Evolutionary conservation across 1,284 basidiomycete species (phyloP).

Genomic region (Tylopilus sp.): DNA sequence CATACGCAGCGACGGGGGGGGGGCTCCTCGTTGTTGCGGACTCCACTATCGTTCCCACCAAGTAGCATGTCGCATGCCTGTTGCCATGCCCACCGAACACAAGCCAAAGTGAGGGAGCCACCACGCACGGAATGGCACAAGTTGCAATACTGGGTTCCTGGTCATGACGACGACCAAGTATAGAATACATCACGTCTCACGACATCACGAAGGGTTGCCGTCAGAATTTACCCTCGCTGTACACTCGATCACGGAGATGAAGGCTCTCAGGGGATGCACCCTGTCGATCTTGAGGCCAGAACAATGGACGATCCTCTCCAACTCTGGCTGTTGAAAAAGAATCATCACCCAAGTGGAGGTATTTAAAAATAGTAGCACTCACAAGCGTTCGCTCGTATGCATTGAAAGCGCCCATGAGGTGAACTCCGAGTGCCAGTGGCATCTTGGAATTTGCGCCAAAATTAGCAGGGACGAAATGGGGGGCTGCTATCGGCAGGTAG

Average conservation of each 20-base stretch:
- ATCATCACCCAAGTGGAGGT: not conserved
- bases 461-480: constrained; percentile 5
- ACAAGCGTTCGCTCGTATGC: not conserved
- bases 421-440: constrained; percentile 9
- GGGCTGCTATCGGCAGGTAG: not conserved
- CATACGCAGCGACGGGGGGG: no score
- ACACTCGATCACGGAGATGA: constrained; percentile 7
- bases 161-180: not conserved
- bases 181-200: not conserved
- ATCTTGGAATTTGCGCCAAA: constrained; percentile 6
- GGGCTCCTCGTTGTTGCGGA: no score
- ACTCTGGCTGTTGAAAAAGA: not conserved
- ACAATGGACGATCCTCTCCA: not conserved
- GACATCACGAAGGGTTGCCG: not conserved
- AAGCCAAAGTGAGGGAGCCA: no score
- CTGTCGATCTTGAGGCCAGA: not conserved
- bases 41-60: no score
- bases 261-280: not conserved
- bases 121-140: no score
- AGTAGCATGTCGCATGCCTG: no score
- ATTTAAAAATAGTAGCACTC: not conserved
- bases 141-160: not conserved
- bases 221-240: not conserved
- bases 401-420: constrained; percentile 9
- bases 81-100: no score